Conservation (phyloP, 805 yeast genomes). For the Candida broadrunensis region DNA sequence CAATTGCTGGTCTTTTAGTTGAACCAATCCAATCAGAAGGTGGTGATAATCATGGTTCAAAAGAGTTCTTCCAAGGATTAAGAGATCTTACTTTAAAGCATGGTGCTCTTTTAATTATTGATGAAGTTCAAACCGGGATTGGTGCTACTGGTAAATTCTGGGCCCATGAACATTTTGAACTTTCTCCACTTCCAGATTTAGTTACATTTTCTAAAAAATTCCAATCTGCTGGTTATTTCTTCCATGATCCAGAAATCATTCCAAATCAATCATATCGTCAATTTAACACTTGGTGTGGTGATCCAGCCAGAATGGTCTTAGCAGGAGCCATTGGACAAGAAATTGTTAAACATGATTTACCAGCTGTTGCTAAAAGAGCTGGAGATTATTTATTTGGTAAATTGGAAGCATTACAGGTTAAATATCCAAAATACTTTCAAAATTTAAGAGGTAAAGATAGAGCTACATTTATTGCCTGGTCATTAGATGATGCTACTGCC, state of each 20-base stretch:
- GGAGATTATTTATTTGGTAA: slow-evolving; percentile 65
- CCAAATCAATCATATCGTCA: slow-evolving; percentile 83
- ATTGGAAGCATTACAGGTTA: slow-evolving; percentile 48
- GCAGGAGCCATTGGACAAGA: slow-evolving; percentile 73
- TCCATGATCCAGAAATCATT: slow-evolving; percentile 66
- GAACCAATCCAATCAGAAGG: slow-evolving; percentile 94
- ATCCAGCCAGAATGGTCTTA: slow-evolving; percentile 75
- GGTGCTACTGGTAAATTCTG: slow-evolving; percentile 85
- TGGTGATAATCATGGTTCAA: slow-evolving; percentile 85
- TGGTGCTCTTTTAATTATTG: slow-evolving; percentile 71
- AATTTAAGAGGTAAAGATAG: slow-evolving; percentile 72
- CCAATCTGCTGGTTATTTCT: slow-evolving; percentile 87
- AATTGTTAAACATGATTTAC: slow-evolving; percentile 57
- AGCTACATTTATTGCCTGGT: slow-evolving; percentile 86
- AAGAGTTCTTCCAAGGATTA: slow-evolving; percentile 75
- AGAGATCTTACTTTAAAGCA: slow-evolving; percentile 71
- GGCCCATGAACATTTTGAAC: slow-evolving; percentile 85
- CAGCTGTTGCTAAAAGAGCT: slow-evolving; percentile 52
- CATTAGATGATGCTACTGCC: slow-evolving; percentile 47
- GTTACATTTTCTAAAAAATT: slow-evolving; percentile 87
- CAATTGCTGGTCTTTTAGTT: slow-evolving; percentile 84
- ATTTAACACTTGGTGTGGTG: slow-evolving; percentile 94
- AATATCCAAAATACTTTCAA: slow-evolving; percentile 51
- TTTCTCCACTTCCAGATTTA: slow-evolving; percentile 74
- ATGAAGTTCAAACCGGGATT: slow-evolving; percentile 88